Percentiles rank a stretch among this genome's conserved stretches.
phyloP scores from a whole-genome alignment of 768 basidiomycete genomes.

The Lactarius psammicola region DNA sequence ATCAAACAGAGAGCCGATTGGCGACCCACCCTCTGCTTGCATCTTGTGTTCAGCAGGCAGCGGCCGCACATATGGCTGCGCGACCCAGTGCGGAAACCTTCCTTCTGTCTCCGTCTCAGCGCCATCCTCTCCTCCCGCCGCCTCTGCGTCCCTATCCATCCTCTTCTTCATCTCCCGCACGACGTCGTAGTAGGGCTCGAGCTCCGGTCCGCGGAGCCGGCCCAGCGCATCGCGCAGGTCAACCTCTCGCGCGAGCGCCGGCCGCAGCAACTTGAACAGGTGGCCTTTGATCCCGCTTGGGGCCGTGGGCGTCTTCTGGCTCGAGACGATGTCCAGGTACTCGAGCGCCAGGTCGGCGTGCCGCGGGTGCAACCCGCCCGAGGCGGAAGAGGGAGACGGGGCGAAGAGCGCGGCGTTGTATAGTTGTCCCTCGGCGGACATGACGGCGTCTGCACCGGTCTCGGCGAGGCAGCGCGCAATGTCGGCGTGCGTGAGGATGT shows the following conservation, averaged over 20 bases:
- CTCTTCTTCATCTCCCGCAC: conserved; percentile 57
- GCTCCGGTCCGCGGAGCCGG: conserved; percentile 35
- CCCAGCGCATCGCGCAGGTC: conserved; percentile 78
- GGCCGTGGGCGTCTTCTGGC: conserved; percentile 66
- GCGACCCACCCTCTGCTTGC: conserved; percentile 6
- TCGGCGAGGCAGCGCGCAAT: conserved; percentile 71
- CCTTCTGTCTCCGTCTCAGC: conserved; percentile 50
- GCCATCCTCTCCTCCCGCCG: conserved; percentile 35
- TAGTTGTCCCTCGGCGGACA: conserved; percentile 93
- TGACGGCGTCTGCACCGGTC: conserved; percentile 90
- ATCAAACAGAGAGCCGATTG: background rate
- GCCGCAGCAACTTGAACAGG: conserved; percentile 88
- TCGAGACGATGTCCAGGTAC: conserved; percentile 77
- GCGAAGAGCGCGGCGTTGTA: conserved; percentile 87
- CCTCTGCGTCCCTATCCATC: conserved; percentile 54
- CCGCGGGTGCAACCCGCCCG: conserved; percentile 47
- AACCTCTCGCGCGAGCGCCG: conserved; percentile 59
- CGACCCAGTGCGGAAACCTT: conserved; percentile 63
- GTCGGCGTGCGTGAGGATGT: conserved; percentile 86
- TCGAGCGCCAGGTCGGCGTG: conserved; percentile 73
- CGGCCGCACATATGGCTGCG: conserved; percentile 68
- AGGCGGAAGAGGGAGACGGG: conserved; percentile 22
- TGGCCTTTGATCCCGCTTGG: conserved; percentile 86
- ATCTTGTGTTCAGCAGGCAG: conserved; percentile 1
- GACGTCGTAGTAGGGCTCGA: conserved; percentile 46